These are phyloP conservation scores for Starmera stellimalicola DNA, from an alignment of 1,139 yeast genomes.

Conservation along the genomic window DNA sequence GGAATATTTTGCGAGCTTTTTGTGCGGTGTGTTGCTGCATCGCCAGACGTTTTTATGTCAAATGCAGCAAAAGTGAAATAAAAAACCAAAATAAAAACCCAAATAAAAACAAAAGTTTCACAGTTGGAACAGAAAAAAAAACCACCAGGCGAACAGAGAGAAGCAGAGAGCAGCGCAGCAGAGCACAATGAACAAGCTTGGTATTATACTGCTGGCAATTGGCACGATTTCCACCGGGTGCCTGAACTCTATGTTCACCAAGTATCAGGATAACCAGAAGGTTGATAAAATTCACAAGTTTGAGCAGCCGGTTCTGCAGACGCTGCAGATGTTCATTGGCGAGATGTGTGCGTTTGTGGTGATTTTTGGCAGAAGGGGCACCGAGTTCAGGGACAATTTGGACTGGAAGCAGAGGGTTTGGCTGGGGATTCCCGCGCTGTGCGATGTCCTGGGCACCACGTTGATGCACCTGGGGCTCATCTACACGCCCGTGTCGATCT, in stretches of 20 bases:
- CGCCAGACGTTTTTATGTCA: too few species aligned
- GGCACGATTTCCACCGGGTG: constrained; percentile 65
- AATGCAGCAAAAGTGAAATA: too few species aligned
- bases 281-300: constrained; percentile 43
- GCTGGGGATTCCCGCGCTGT: constrained; percentile 54
- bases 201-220: constrained; percentile 27
- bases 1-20: too few species aligned
- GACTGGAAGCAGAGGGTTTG: constrained; percentile 17
- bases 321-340: constrained; percentile 76
- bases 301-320: constrained; percentile 75
- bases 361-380: constrained; percentile 14
- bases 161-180: too few species aligned
- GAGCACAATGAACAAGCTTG: too few species aligned
- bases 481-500: constrained; percentile 72
- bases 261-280: constrained; percentile 72
- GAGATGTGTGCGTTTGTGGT: constrained; percentile 49
- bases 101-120: too few species aligned
- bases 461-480: constrained; percentile 67
- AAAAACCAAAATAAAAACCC: too few species aligned
- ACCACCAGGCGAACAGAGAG: too few species aligned
- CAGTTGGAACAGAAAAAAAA: too few species aligned
- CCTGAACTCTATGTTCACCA: constrained; percentile 64
- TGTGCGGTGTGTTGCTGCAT: too few species aligned
- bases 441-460: constrained; percentile 70
- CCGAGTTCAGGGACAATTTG: constrained; percentile 5